These are phyloP conservation scores for Noccaea bulbosa DNA, from an alignment of 345 rosid species.

Conservation along the genomic window DNA sequence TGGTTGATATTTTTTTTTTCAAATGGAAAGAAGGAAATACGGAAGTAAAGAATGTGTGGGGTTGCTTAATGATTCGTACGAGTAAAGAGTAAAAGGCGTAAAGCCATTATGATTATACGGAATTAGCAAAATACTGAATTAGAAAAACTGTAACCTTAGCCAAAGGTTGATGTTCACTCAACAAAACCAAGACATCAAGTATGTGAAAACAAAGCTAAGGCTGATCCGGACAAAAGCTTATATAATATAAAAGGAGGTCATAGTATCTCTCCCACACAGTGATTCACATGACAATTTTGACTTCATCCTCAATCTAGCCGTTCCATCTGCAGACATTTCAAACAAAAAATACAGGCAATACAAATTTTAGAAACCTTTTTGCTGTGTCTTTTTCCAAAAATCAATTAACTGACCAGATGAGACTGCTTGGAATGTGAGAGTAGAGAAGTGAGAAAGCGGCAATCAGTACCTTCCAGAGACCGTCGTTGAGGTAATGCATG, in stretches of 20 bases:
- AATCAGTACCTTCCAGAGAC: slow-evolving; percentile 88
- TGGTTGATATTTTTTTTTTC: no score
- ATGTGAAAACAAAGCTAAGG: slow-evolving; percentile 30
- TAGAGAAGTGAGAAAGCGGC: neutral
- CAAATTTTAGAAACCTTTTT: neutral
- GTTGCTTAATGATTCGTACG: no score
- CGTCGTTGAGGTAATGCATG: slow-evolving; percentile 98
- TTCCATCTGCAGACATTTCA: slow-evolving; percentile 68
- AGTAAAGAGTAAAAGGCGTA: neutral
- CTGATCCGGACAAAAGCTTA: slow-evolving; percentile 32
- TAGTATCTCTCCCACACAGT: slow-evolving; percentile 11
- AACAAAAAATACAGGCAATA: neutral
- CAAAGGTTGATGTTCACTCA: slow-evolving; percentile 32
- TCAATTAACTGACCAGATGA: no score
- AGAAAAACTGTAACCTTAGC: slow-evolving; percentile 26
- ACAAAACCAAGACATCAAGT: slow-evolving; percentile 23
- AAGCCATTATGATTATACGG: neutral
- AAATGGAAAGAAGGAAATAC: no score
- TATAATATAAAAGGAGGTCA: slow-evolving; percentile 32
- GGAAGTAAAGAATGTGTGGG: neutral
- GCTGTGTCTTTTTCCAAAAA: no score
- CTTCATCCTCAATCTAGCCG: slow-evolving; percentile 64
- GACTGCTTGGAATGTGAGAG: neutral
- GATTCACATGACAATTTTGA: slow-evolving; percentile 21
- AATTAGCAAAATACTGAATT: neutral